These are phyloP conservation scores for Calonectria fujianensis DNA, from an alignment of 2,329 filamentous ascomycete species.

Conservation along the genomic window DNA sequence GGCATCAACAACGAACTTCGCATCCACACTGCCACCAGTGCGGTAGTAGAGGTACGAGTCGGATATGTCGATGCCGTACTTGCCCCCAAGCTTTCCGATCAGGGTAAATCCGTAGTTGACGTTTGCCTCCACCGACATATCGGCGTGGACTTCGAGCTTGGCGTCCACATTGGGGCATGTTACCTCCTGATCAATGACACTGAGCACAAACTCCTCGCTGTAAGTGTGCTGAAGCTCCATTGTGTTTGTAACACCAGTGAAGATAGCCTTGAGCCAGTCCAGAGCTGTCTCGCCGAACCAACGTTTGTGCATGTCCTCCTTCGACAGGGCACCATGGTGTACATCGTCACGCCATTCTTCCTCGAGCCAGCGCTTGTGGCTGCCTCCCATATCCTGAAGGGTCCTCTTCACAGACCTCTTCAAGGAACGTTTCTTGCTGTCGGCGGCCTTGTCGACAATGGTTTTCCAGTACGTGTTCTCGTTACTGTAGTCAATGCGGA, in stretches of 20 bases:
- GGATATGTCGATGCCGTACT: constrained; percentile 8
- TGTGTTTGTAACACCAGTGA: neutral
- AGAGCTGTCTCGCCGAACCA: neutral
- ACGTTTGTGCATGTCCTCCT: neutral
- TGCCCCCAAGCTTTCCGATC: neutral
- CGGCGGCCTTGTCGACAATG: constrained; percentile 1
- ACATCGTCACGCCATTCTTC: constrained; percentile 7
- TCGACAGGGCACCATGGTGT: neutral
- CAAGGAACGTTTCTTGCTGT: constrained; percentile 6
- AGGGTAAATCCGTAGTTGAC: neutral
- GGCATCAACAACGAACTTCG: neutral
- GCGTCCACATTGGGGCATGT: neutral
- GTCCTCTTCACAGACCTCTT: neutral
- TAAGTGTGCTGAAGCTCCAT: neutral
- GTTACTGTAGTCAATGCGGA: constrained; percentile 12
- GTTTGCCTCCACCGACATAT: neutral
- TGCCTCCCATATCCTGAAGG: neutral
- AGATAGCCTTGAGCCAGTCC: neutral
- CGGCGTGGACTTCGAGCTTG: neutral
- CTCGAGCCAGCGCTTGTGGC: constrained; percentile 7
- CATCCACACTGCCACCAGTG: neutral
- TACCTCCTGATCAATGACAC: constrained; percentile 1
- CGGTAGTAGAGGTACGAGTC: constrained; percentile 11
- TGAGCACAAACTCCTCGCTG: constrained; percentile 2
- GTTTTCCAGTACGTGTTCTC: constrained; percentile 5